These are phyloP conservation scores for Saccharomycodes ludwigii DNA, from an alignment of 805 yeast genomes.

Conservation along the genomic window DNA sequence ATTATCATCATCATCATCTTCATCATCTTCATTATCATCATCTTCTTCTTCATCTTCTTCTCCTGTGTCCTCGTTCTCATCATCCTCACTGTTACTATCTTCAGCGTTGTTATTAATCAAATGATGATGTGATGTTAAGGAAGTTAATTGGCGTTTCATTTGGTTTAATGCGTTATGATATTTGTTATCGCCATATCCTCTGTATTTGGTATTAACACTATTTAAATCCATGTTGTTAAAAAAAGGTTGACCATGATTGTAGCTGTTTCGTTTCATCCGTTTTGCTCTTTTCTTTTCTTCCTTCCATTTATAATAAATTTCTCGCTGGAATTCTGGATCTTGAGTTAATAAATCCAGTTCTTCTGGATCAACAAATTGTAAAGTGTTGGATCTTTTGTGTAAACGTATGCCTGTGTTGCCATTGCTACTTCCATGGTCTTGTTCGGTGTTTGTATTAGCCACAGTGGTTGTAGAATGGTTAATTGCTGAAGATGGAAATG, in stretches of 20 bases:
- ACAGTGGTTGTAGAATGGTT: slow-evolving; percentile 2
- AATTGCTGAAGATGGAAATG: slow-evolving; percentile 5
- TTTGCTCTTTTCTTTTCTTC: background rate
- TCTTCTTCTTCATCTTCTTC: slow-evolving; percentile 8
- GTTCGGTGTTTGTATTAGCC: slow-evolving; percentile 20
- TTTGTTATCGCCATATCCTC: background rate
- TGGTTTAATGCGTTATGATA: no score
- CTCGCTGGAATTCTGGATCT: slow-evolving; percentile 9
- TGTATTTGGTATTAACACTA: background rate
- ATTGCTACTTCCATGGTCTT: slow-evolving; percentile 3
- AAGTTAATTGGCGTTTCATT: no score
- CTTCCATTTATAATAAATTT: slow-evolving; percentile 6
- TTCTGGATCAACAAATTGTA: background rate
- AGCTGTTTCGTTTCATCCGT: no score
- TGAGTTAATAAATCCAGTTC: slow-evolving; percentile 3
- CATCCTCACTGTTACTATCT: slow-evolving; percentile 8
- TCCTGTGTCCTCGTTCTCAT: slow-evolving; percentile 5
- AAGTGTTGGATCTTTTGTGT: background rate
- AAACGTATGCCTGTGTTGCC: background rate
- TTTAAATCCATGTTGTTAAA: background rate
- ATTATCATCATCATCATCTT: slow-evolving; percentile 9
- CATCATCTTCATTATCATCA: slow-evolving; percentile 8
- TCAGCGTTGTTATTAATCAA: no score
- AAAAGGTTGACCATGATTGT: slow-evolving; percentile 1
- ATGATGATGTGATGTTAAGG: no score